Evolutionary conservation across 2,329 filamentous ascomycete species (phyloP).

Genomic region (Fusarium liriodendri): DNA sequence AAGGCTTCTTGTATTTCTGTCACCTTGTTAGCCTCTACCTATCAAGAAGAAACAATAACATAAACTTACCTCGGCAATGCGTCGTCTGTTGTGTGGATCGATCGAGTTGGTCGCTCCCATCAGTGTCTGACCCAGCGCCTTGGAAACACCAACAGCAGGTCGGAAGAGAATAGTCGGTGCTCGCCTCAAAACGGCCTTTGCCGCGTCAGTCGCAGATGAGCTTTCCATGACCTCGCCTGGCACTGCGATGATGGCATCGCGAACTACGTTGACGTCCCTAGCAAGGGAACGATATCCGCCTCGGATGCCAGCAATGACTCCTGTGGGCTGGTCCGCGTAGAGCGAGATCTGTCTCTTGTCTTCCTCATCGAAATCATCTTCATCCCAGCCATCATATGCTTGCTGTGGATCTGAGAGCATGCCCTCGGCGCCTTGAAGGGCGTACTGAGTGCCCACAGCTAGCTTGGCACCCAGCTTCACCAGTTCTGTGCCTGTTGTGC

Average conservation of each 20-base stretch:
- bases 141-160: conserved; percentile 89
- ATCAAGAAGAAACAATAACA: neutral
- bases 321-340: conserved; percentile 94
- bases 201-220: conserved; percentile 81
- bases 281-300: conserved; percentile 86
- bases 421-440: conserved; percentile 88
- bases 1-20: conserved; percentile 64
- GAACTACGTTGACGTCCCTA: conserved; percentile 85
- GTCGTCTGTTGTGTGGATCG: conserved; percentile 83
- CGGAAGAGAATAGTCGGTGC: conserved; percentile 94
- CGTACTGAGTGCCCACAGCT: conserved; percentile 93
- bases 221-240: conserved; percentile 92
- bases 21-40: conserved; percentile 18
- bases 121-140: conserved; percentile 88
- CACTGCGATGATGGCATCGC: conserved; percentile 94
- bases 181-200: conserved; percentile 79
- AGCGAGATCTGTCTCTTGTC: conserved; percentile 84
- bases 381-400: conserved; percentile 61
- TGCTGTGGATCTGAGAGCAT: conserved; percentile 68
- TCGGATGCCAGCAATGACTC: conserved; percentile 85
- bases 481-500: conserved; percentile 93
- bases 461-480: conserved; percentile 94
- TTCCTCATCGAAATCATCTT: conserved; percentile 73
- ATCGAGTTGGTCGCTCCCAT: conserved; percentile 93
- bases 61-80: conserved; percentile 88